phyloP scores from a whole-genome alignment of 371 early-diverging fungal species.

The Mucor ambiguus region DNA sequence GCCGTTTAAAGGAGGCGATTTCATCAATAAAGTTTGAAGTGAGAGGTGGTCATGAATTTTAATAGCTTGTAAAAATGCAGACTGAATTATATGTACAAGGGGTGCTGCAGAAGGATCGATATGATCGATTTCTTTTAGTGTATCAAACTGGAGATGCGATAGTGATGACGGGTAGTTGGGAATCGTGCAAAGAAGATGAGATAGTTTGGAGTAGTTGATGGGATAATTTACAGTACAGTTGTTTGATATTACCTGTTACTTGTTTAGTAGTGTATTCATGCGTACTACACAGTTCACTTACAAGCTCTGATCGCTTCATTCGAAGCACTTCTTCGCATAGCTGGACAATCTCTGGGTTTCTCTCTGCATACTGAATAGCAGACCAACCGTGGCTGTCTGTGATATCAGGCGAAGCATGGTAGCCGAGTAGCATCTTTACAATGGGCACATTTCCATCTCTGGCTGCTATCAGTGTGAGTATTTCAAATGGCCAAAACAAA shows the following conservation, averaged over 20 bases:
- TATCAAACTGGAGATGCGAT: conserved; percentile 49
- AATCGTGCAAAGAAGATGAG: conserved; percentile 49
- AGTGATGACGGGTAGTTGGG: conserved; percentile 48
- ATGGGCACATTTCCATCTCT: conserved; percentile 70
- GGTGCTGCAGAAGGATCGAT: conserved; percentile 39
- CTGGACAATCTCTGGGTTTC: conserved; percentile 63
- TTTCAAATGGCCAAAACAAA: not conserved
- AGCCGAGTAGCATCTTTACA: conserved; percentile 57
- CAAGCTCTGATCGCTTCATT: conserved; percentile 53
- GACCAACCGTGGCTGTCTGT: conserved; percentile 76
- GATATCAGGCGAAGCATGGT: conserved; percentile 62
- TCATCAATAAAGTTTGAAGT: conserved; percentile 56
- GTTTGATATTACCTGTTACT: conserved; percentile 5
- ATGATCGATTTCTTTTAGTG: conserved; percentile 37
- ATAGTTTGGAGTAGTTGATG: conserved; percentile 55
- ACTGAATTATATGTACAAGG: conserved; percentile 44
- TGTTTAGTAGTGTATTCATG: not conserved
- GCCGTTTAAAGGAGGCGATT: conserved; percentile 38
- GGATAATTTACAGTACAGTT: conserved; percentile 42
- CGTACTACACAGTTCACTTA: conserved; percentile 20
- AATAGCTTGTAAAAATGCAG: conserved; percentile 61
- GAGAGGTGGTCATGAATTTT: conserved; percentile 61
- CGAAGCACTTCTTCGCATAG: conserved; percentile 61
- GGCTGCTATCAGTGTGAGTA: conserved; percentile 35
- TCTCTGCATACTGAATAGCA: conserved; percentile 68